Conservation (phyloP, 202 grass and related monocot species). For the Schoenoplectus triqueter region DNA sequence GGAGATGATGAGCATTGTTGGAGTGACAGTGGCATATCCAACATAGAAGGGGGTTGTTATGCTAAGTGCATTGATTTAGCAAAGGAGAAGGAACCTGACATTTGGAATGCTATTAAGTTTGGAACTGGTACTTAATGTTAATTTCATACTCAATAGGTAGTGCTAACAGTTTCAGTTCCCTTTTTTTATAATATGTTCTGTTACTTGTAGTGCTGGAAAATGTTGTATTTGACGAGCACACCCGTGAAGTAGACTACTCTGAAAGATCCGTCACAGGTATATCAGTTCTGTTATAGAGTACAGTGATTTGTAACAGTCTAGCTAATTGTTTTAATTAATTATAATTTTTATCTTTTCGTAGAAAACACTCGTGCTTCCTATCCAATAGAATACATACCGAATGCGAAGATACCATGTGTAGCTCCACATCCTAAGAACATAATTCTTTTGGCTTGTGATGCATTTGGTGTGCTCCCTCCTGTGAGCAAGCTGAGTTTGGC, state of each 20-base stretch:
- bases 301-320: not conserved
- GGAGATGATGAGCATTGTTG: constrained; percentile 97
- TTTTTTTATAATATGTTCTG: not conserved
- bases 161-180: too few species aligned
- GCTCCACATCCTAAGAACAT: constrained; percentile 93
- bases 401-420: constrained; percentile 84
- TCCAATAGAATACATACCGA: constrained; percentile 93
- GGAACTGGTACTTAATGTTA: constrained; percentile 65
- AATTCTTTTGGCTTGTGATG: constrained; percentile 91
- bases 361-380: constrained; percentile 92
- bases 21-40: constrained; percentile 86
- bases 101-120: constrained; percentile 98
- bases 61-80: constrained; percentile 94
- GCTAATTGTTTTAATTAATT: not conserved
- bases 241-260: constrained; percentile 71
- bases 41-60: constrained; percentile 96
- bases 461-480: constrained; percentile 88
- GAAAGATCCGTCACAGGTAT: constrained; percentile 97
- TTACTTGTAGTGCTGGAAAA: constrained; percentile 76
- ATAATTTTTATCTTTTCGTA: constrained; percentile 5
- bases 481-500: constrained; percentile 87
- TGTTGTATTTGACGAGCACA: constrained; percentile 91
- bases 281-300: not conserved
- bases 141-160: not conserved
- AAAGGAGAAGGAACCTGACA: constrained; percentile 86